Evolutionary conservation across 345 rosid genomes (phyloP), one percentile per base, ranked within the genome.

Genomic region (Murraya paniculata): DNA sequence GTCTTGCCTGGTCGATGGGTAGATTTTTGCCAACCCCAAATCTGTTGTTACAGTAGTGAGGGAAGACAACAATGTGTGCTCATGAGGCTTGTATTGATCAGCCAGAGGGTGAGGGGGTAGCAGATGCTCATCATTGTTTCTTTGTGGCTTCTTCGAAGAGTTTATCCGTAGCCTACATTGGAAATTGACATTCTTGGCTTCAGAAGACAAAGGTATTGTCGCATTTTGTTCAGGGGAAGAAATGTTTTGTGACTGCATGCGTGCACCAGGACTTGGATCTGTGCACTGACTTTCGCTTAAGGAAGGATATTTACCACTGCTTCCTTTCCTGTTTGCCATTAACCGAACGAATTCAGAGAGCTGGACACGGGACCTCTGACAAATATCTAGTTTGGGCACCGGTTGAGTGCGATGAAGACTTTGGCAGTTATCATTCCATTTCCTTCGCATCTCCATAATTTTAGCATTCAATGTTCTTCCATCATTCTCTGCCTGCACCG

Each of bases 401-500:
- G 81, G 71, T 1, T 87, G 87, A 60, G 81, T 53, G 31, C 84
- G 87, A 68, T 92, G 97, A 75, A 87, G 86, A 53, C 85, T 80
- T 36, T 83, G 87, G 65, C 93, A 90, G 71, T 80, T 85, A 62
- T 87, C 90, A 30, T 85, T 82, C 93, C 93, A 91, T 81, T 89
- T 91, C 79, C 72, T 88, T 82, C 84, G 88, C 78, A 88, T 71
- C 41, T 78, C 82, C n/a, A 70, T 59, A 62, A 89, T 57, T 65
- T 41, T 85, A 65, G 83, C 73, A 68, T 73, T 84, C 83, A 87
- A 74, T 73, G 76, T 45, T 48, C 60, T 67, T 79, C 85, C 83
- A 81, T 84, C 89, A 78, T 82, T 88, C 82, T 68, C 85, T 72
- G 80, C 79, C 97, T 92, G 94, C 92, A 92, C 83, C 83, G 87